Base-by-base conservation (phyloP, 129 eudicot species). In the Flaveria linearis region DNA sequence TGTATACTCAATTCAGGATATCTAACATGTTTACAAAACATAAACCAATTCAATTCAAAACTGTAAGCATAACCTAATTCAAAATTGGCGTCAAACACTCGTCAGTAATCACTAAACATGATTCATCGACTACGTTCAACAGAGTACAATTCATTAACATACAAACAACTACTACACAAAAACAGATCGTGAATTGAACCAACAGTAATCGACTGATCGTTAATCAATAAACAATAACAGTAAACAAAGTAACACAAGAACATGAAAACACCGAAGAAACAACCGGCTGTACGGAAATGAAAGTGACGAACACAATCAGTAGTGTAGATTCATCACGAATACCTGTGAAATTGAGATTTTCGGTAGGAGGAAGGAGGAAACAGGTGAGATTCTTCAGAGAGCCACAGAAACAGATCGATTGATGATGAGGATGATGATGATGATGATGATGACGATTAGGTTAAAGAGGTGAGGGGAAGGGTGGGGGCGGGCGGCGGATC, bases 361-460 rank as follows among this genome's bases (percentile, higher is more conserved):
- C n/a, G 75, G 62, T 45, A 9, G 11, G 7, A 74, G 45, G 45
- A 23, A 16, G 43, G 78, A 58, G 6, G 39, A 69, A 17, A 20
- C 18, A 12, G 13, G 49, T 28, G 56, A 14, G 13, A 53, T 49
- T 71, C 7, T 1, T 1, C 7, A 30, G 10, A 47, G 5, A 46
- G 60, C 72, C 62, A 46, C 79, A 33, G 26, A 76, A 30, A 51
- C n/a, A 45, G 65, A 76, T 39, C 78, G 65, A 66, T 76, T 76
- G 79, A 75, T 63, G 64, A 57, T 20, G 11, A 11, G 9, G 39
- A 45, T 9, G 49, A 45, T 9, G 11, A 11, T 45, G 49, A 3
- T 45, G 47, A 43, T 26, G n/a, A n/a, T 41, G 50, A 8, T 45
- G 76, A 55, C 53, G 66, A n/a, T 75, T 43, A 63, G 68, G 39